These are phyloP conservation scores for Podospora comata DNA, from an alignment of 495 filamentous ascomycete species.

Conservation along the genomic window DNA sequence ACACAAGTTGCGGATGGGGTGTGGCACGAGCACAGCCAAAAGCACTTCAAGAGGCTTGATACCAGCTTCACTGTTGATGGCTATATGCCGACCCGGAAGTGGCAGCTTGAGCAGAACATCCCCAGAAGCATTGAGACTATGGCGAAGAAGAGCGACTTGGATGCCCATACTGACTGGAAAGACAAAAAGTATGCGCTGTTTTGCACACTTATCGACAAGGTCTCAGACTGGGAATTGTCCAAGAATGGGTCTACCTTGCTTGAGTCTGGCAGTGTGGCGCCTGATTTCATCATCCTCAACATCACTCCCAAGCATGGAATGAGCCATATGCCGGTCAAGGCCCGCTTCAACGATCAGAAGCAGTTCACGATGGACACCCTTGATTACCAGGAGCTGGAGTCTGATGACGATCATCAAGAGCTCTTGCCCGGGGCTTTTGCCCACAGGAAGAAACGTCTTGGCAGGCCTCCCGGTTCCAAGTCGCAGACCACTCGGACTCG, in stretches of 20 bases:
- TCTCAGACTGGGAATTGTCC: slow-evolving; percentile 43
- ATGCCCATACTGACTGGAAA: slow-evolving; percentile 25
- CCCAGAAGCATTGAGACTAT: slow-evolving; percentile 37
- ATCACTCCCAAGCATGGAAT: slow-evolving; percentile 24
- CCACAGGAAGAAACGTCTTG: slow-evolving; percentile 15
- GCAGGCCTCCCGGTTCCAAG: slow-evolving; percentile 11
- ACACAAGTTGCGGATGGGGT: slow-evolving; percentile 17
- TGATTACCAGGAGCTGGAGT: slow-evolving; percentile 38
- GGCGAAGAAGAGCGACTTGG: slow-evolving; percentile 24
- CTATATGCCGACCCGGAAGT: slow-evolving; percentile 31
- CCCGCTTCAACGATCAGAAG: slow-evolving; percentile 35
- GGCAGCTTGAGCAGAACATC: slow-evolving; percentile 34
- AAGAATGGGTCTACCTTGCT: slow-evolving; percentile 27
- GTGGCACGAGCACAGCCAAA: slow-evolving; percentile 24
- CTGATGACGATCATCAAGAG: slow-evolving; percentile 26
- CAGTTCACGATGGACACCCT: slow-evolving; percentile 44
- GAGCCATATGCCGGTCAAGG: slow-evolving; percentile 23
- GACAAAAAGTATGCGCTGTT: slow-evolving; percentile 41
- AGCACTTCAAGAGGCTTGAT: slow-evolving; percentile 32
- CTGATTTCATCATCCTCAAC: slow-evolving; percentile 38
- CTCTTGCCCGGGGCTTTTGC: slow-evolving; percentile 8
- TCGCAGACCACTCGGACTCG: slow-evolving; percentile 20
- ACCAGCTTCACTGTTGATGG: slow-evolving; percentile 33
- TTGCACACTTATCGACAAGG: slow-evolving; percentile 34
- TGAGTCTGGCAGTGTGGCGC: slow-evolving; percentile 25